phyloP scores from a whole-genome alignment of 306 rosid species.

The Hylodesmum podocarpum region DNA sequence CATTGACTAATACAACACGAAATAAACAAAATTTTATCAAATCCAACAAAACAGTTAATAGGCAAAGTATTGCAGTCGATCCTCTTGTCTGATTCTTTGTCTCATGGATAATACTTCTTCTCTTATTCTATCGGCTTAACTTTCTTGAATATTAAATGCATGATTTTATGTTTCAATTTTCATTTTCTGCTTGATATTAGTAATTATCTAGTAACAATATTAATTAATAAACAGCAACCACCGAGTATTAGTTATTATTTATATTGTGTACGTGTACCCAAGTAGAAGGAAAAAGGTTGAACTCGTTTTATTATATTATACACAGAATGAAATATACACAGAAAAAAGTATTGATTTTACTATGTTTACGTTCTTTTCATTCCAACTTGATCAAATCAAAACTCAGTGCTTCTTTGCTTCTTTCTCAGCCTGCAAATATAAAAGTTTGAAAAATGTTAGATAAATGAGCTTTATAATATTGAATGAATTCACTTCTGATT shows the following conservation, averaged over 20 bases:
- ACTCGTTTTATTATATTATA: not conserved
- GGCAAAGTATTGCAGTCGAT: conserved; percentile 10
- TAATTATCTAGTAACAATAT: not conserved
- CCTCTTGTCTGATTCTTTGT: conserved; percentile 19
- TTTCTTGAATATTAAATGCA: not conserved
- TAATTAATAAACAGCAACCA: not conserved
- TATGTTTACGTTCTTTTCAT: not conserved
- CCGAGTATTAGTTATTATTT: not conserved
- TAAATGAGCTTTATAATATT: not conserved
- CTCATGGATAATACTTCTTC: not conserved
- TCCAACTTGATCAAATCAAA: not conserved
- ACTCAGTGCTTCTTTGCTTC: conserved; percentile 72
- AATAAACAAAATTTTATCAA: conserved; percentile 3
- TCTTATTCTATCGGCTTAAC: not conserved
- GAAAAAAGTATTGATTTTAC: not conserved
- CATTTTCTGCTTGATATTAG: not conserved
- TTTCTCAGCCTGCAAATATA: conserved; percentile 68
- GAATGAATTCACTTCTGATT: not conserved
- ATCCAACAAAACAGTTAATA: not conserved
- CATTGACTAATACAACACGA: not conserved
- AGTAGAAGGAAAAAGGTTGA: not conserved
- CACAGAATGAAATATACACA: not conserved
- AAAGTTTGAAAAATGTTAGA: not conserved
- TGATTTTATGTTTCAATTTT: not conserved
- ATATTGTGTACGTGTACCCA: not conserved